Percentiles rank a stretch among this genome's conserved stretches.
These are phyloP conservation scores for button mushroom (Agaricus bisporus) DNA, from an alignment of 768 basidiomycete genomes.

Conservation along the genomic window DNA sequence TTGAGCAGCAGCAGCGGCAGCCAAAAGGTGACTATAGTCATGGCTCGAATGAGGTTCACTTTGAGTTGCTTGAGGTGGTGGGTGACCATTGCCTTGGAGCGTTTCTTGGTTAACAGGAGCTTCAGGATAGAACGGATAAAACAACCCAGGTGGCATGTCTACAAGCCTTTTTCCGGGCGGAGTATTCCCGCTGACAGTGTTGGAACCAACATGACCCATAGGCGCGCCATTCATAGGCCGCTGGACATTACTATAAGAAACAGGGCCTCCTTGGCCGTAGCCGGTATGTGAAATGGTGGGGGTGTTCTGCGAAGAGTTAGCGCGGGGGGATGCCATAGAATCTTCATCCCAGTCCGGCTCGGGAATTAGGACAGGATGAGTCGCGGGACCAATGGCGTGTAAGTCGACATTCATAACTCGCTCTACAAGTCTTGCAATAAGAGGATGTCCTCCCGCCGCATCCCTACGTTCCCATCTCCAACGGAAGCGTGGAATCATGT, in stretches of 20 bases:
- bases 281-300: slow-evolving; percentile 31
- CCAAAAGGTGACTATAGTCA: slow-evolving; percentile 51
- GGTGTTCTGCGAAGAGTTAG: slow-evolving; percentile 36
- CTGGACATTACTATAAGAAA: slow-evolving; percentile 31
- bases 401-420: slow-evolving; percentile 72
- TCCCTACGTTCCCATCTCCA: slow-evolving; percentile 93
- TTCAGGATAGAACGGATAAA: slow-evolving; percentile 78
- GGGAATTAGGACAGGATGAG: slow-evolving; percentile 37
- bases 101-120: slow-evolving; percentile 7
- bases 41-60: slow-evolving; percentile 10
- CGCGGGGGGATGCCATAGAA: slow-evolving; percentile 23
- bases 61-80: slow-evolving; percentile 13
- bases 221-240: slow-evolving; percentile 24
- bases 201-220: slow-evolving; percentile 19
- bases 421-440: slow-evolving; percentile 77
- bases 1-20: slow-evolving; percentile 52
- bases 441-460: slow-evolving; percentile 72
- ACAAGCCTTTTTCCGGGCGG: slow-evolving; percentile 44
- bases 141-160: slow-evolving; percentile 62
- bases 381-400: slow-evolving; percentile 46
- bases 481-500: slow-evolving; percentile 83
- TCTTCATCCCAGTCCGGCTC: slow-evolving; percentile 55
- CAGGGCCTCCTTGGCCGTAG: slow-evolving; percentile 14
- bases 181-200: slow-evolving; percentile 26
- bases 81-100: slow-evolving; percentile 1